phyloP scores from a whole-genome alignment of 306 rosid genomes.

The Rubus idaeus region DNA sequence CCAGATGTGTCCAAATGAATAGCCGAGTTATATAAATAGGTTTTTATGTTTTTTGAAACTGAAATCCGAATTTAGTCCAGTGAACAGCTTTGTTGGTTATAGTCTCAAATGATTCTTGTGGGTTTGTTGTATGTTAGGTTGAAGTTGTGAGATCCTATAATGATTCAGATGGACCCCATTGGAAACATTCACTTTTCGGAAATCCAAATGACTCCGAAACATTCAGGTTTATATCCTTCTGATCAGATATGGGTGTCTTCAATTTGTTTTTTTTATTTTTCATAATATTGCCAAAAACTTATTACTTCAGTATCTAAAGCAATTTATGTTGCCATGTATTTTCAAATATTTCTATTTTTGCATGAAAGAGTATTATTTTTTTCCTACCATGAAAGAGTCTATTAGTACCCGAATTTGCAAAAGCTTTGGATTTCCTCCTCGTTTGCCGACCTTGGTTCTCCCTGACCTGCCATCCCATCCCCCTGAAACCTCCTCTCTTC shows the following conservation, averaged over 20 bases:
- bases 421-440: not conserved
- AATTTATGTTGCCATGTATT: not conserved
- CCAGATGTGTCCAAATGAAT: not conserved
- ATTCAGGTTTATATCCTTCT: slow-evolving; percentile 57
- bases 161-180: slow-evolving; percentile 89
- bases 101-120: slow-evolving; percentile 29
- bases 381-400: not conserved
- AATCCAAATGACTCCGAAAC: slow-evolving; percentile 95
- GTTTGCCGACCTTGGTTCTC: not conserved
- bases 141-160: slow-evolving; percentile 88
- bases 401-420: not conserved
- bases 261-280: not conserved
- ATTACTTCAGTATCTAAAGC: not conserved
- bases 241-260: not conserved
- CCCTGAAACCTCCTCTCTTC: not conserved
- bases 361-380: not conserved
- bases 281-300: not conserved
- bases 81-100: slow-evolving; percentile 20
- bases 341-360: not conserved
- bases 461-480: not conserved
- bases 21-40: not conserved
- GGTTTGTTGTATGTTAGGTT: slow-evolving; percentile 48
- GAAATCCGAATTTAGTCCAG: slow-evolving; percentile 15
- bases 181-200: slow-evolving; percentile 92
- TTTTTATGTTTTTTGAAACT: not conserved